Evolutionary conservation across 2,329 filamentous ascomycete species (phyloP), one percentile per base, ranked within the genome.

Genomic region (Penicillium rolfsii): DNA sequence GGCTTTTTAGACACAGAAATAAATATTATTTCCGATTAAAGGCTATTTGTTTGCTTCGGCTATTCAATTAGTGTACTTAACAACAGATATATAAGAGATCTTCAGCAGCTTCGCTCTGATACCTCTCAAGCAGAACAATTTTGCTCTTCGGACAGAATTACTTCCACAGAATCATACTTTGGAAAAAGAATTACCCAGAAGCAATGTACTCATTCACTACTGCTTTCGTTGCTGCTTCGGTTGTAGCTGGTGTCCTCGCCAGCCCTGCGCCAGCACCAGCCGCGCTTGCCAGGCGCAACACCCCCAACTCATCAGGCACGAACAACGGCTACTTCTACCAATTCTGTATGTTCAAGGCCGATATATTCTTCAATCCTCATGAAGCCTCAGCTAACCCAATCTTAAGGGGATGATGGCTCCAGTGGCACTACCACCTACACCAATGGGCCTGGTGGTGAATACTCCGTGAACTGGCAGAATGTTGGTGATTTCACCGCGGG

Each of bases 391-490:
- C 50, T 54, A 41, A 54, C 35, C 26, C 35, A 41, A 40, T 12
- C 14, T 19, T 28, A 2, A 54, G 52, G 52, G 52, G 52, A 54
- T 30, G 52, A 54, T 41, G 52, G 52, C 52, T 54, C 52, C 33
- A 54, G 52, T 54, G 52, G 52, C 24, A 41, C 36, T 41, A 54
- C 52, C 24, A 54, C 52, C 52, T 54, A 54, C 52, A 54, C 52
- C 11, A 54, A 54, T 41, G 52, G 52, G 8, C 22, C 52, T 40
- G 36, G 12, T 36, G 52, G 52, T 24, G 33, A 40, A 41, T 54
- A 55, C 30, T 36, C 45, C 5, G 45, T 48, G 26, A 40, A 50
- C 30, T 57, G 33, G 35, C 36, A 50, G 49, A 52, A 52, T 36
- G 49, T 52, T 36, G 49, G 49, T 38, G 49, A 52, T 52, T 52